These are phyloP conservation scores for Niveomyces coronatus DNA, from an alignment of 2,329 filamentous ascomycete species.

Conservation along the genomic window DNA sequence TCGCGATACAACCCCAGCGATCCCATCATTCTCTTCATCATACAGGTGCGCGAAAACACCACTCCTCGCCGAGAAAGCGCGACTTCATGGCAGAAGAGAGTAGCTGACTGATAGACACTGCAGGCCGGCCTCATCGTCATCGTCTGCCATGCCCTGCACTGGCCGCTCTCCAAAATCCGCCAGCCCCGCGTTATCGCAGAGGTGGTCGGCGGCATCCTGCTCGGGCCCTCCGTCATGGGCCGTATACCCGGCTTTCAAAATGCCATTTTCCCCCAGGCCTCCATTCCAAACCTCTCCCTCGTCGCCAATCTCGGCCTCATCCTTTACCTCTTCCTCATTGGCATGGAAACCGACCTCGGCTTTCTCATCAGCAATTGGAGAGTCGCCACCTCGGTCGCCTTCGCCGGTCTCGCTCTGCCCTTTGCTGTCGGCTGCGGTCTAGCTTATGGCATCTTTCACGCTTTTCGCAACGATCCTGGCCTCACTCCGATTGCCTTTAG, in stretches of 20 bases:
- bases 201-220: slow-evolving; percentile 72
- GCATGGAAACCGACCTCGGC: slow-evolving; percentile 74
- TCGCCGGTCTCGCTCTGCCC: slow-evolving; percentile 70
- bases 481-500: slow-evolving; percentile 36
- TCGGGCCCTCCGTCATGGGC: slow-evolving; percentile 83
- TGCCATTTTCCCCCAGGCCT: slow-evolving; percentile 65
- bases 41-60: slow-evolving; percentile 40
- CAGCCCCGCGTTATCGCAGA: slow-evolving; percentile 79
- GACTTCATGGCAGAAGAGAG: too few relatives aligned
- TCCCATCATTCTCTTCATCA: slow-evolving; percentile 66
- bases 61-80: background rate
- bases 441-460: slow-evolving; percentile 68
- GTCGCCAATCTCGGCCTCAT: slow-evolving; percentile 78
- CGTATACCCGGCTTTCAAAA: slow-evolving; percentile 68
- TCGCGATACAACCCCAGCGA: slow-evolving; percentile 58
- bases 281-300: slow-evolving; percentile 64
- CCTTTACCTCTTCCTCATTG: slow-evolving; percentile 79
- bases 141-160: slow-evolving; percentile 50
- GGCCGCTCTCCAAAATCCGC: slow-evolving; percentile 63
- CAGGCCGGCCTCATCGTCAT: slow-evolving; percentile 36
- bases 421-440: slow-evolving; percentile 76
- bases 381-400: slow-evolving; percentile 64
- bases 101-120: too few relatives aligned
- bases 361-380: slow-evolving; percentile 73
- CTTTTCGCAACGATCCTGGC: slow-evolving; percentile 46